Evolutionary conservation across 2,329 filamentous ascomycete species (phyloP), one percentile per base, ranked within the genome.

Genomic region (Tolypocladium pustulatum): DNA sequence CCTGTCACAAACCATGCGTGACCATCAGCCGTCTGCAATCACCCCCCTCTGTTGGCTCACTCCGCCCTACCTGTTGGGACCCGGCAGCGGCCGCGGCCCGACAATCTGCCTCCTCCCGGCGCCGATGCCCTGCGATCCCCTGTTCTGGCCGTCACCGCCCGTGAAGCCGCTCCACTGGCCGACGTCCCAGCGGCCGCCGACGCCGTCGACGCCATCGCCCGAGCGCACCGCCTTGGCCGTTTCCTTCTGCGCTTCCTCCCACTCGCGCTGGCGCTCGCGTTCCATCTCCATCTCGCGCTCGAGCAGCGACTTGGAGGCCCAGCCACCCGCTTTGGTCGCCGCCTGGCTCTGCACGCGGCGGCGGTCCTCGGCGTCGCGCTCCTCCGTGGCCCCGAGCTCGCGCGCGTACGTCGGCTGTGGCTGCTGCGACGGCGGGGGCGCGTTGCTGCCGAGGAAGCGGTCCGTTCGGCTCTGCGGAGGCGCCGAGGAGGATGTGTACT

Each of bases 261-360:
- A 92, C 69, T 92, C 89, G 58, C 79, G 81, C 73, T 92, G 89
- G 17, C 88, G 78, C 74, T 90, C 83, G 10, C 89, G 79, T 72
- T 92, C 89, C 69, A 87, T 78, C 70, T 92, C 88, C 87, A 91
- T 91, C 72, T 92, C 89, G 34, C 87, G 83, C 73, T 91, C 89
- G 1, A 91, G 80, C 12, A 91, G 78, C 0, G 85, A 88, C 74
- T 87, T 89, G 63, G 80, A 80, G 1, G 84, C 84, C 81, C 81
- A 84, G 0, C 82, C 84, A 34, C 76, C 81, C 1, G 84, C 81
- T 69, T 84, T 85, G 25, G 84, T 87, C 68, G 82, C 79, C 55
- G 75, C 72, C 66, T 88, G 85, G 13, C 81, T 77, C 57, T 82
- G 79, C 1, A 74, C 72, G 15, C 85, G 83, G 4, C 83, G 79